Evolutionary conservation across 331 rosid genomes (phyloP), one percentile per base, ranked within the genome.

Genomic region (Dryas integrifolia): DNA sequence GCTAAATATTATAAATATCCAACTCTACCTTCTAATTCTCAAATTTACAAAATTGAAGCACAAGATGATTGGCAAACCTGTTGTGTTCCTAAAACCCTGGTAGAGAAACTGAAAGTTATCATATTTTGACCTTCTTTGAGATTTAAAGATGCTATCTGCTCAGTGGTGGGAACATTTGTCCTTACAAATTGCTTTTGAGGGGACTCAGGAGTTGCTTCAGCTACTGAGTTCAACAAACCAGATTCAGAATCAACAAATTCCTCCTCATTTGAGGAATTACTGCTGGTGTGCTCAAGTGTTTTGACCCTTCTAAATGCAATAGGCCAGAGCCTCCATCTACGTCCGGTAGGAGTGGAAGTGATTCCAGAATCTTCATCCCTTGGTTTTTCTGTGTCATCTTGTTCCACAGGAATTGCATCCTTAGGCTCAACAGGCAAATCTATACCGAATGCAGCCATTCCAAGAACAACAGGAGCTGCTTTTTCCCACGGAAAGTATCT

Each of bases 61-160:
- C 62, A 76, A 69, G 60, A 86, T 78, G 64, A 86, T 80, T 76
- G 58, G 58, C 68, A 72, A 79, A 91, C 98, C 97, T 88, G 92
- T 76, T 94, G 97, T 76, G 74, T 86, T 79, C 98, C 98, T 2
- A 87, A 84, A 84, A 94, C 97, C 79, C 92, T 83, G 57, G 98
- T 89, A 65, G 89, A 82, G 86, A 94, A 91, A 82, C 89, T 89
- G 89, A 94, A 94, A 76, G 91, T 85, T 45, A 94, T 83, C 80
- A 83, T 76, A 88, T 94, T 94, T 80, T 91, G 98, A 76, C 98
- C 98, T 12, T 94, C 98, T 82, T 86, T 85, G 62, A 94, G 94
- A 81, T 91, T 88, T 89, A 94, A 84, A 74, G 98, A 91, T 41
- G 89, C 97, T 86, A 94, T 88, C 89, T 94, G 98, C 83, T 88